Base-by-base conservation (phyloP, 495 filamentous ascomycete genomes). In the Xylaria flabelliformis region DNA sequence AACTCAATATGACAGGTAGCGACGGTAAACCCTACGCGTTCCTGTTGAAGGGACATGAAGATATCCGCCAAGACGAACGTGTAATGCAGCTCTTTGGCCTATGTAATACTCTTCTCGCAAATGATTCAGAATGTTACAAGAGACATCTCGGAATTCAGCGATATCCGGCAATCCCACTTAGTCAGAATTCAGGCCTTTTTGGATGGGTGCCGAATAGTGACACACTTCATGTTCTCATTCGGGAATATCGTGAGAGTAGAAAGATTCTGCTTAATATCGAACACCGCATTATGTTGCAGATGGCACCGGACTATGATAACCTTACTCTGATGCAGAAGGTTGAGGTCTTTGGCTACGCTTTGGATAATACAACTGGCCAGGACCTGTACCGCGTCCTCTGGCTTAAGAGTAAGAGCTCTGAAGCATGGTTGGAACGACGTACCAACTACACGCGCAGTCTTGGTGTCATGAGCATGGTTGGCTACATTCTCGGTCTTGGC, bases 391-490 rank as follows among this genome's bases (percentile, higher is more conserved):
- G 96, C 24, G 96, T 99, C 4, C 84, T 99, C 44, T 99, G 96
- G 96, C 85, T 99, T 61, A 98, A 98, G 90, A 96, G 93, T 81
- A 98, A 97, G 86, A 95, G 92, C 75, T 98, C 96, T 0, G 96
- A 99, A 80, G 91, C 95, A 8, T 99, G 96, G 96, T 89, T 99
- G 61, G 95, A 98, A 78, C 89, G 96, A 61, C 92, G 96, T 24
- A 98, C 96, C 4, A 99, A 97, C 76, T 99, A 98, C 83, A 98
- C 97, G 50, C 91, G 96, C 67, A 98, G 96, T 17, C 88, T 98
- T 17, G 96, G 93, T 74, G 97, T 98, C 70, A 99, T 98, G 96
- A 97, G 94, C n/a, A 99, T 99, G 95, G 96, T 98, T 10, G 96
- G 96, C 68, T 98, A 99, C 78, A 97, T 99, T 77, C 91, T 99